Base-by-base conservation (phyloP, 1,284 basidiomycete genomes). In the Heterobasidion parviporum region DNA sequence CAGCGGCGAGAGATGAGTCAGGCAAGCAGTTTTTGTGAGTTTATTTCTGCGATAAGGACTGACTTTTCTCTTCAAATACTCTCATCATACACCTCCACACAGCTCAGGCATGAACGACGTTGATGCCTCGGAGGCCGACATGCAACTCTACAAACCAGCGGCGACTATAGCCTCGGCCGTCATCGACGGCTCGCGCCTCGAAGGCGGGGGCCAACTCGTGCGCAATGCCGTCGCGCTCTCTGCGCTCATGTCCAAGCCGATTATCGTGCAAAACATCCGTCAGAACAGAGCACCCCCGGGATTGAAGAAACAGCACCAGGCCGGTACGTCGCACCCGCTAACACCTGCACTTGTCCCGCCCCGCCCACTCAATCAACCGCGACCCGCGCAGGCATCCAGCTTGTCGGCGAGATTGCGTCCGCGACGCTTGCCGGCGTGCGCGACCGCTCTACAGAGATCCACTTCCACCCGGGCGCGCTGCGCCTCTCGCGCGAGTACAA, bases 171-270 rank as follows among this genome's bases (percentile, higher is more conserved):
- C 26, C 26, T 26, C 26, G 26, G 26, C 43, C 6, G 20, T 63
- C 33, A 67, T 80, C 33, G 77, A 80, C 58, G 77, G 78, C 36
- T 70, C 72, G 56, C 69, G 69, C 41, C 68, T 78, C 38, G 78
- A 79, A 70, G 87, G 87, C 8, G 87, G 87, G 3, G 87, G 86
- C 0, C 87, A 89, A 62, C 78, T 89, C 38, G 69, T 89, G 16
- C 80, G 87, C 50, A 87, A 87, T 63, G 70, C 82, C 0, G 73
- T 85, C 45, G 73, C 83, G 1, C 70, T 88, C 38, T 78, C 87
- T 35, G 77, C 80, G 6, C 69, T 89, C 15, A 72, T 87, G 20
- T 69, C 68, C 15, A 81, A 76, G 57, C 79, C 82, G 2, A 70
- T 89, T 16, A 69, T 71, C 0, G 80, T 89, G 54, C 65, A 76